phyloP scores from a whole-genome alignment of 192 early-diverging fungal species.

The Bifiguratus adelaidae region DNA sequence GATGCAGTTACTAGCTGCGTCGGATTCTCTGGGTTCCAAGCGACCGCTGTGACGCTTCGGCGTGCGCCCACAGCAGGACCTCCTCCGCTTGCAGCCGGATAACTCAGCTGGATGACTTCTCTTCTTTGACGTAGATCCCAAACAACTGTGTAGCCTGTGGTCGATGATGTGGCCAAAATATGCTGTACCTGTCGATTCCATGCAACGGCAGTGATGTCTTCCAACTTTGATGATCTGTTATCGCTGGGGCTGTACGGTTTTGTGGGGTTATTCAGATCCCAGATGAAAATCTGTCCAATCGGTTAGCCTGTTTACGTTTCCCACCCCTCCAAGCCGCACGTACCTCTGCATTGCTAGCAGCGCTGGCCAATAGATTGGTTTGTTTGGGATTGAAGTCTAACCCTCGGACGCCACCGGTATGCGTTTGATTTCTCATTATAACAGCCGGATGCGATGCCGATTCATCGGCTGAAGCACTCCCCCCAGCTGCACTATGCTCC shows the following conservation, averaged over 20 bases:
- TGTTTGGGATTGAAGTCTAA: conserved; percentile 89
- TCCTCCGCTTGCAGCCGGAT: conserved; percentile 36
- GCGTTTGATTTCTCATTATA: conserved; percentile 57
- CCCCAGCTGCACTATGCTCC: too few relatives aligned
- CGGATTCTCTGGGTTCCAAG: conserved; percentile 77
- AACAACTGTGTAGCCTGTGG: conserved; percentile 87
- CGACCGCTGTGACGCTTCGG: conserved; percentile 67
- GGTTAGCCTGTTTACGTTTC: neutral
- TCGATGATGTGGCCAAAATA: conserved; percentile 86
- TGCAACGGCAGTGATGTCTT: conserved; percentile 78
- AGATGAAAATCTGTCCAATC: conserved; percentile 67
- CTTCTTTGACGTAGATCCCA: conserved; percentile 89
- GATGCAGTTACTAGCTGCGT: conserved; percentile 90
- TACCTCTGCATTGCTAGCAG: conserved; percentile 88
- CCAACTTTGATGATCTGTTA: conserved; percentile 70
- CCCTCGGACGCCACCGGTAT: conserved; percentile 83
- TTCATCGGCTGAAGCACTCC: too few relatives aligned
- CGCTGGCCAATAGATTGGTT: conserved; percentile 78
- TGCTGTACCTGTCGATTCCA: conserved; percentile 93
- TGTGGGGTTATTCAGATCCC: conserved; percentile 84
- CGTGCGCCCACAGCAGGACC: conserved; percentile 37
- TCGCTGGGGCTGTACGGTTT: conserved; percentile 87
- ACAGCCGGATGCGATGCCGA: too few relatives aligned
- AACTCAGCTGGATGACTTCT: conserved; percentile 72
- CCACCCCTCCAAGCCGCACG: conserved; percentile 1